Evolutionary conservation across 1,284 basidiomycete species (phyloP).

Genomic region (Austropuccinia psidii): DNA sequence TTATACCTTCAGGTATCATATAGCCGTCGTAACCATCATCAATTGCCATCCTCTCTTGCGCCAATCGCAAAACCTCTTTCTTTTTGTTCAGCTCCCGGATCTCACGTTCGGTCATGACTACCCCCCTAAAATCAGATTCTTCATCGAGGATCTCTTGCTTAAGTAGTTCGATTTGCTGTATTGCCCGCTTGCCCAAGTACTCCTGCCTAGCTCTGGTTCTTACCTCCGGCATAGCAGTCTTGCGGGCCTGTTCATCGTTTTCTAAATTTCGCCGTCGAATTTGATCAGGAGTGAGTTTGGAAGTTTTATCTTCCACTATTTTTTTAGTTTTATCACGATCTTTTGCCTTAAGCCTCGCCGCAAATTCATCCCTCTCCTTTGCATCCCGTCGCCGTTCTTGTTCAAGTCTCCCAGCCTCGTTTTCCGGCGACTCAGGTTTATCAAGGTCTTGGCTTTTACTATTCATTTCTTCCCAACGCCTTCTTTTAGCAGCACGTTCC

Average conservation of each 20-base stretch:
- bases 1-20: constrained; percentile 64
- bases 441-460: constrained; percentile 37
- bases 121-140: constrained; percentile 73
- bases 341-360: constrained; percentile 72
- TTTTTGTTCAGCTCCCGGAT: constrained; percentile 74
- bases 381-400: constrained; percentile 69
- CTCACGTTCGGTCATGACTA: constrained; percentile 80
- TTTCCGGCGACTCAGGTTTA: constrained; percentile 57
- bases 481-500: constrained; percentile 5
- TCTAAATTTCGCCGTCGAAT: constrained; percentile 70
- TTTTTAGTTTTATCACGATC: constrained; percentile 81
- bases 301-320: constrained; percentile 83
- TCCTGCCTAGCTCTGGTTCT: constrained; percentile 80
- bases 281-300: constrained; percentile 66
- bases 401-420: constrained; percentile 64
- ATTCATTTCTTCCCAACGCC: background rate
- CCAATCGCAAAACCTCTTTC: constrained; percentile 81
- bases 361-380: constrained; percentile 83
- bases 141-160: constrained; percentile 89
- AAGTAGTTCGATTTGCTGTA: constrained; percentile 89
- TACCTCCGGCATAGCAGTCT: constrained; percentile 68
- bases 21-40: constrained; percentile 92
- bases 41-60: constrained; percentile 86
- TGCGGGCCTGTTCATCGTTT: constrained; percentile 72
- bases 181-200: constrained; percentile 90